Evolutionary conservation across 768 basidiomycete species (phyloP).

Genomic region (Amyloporia xantha): DNA sequence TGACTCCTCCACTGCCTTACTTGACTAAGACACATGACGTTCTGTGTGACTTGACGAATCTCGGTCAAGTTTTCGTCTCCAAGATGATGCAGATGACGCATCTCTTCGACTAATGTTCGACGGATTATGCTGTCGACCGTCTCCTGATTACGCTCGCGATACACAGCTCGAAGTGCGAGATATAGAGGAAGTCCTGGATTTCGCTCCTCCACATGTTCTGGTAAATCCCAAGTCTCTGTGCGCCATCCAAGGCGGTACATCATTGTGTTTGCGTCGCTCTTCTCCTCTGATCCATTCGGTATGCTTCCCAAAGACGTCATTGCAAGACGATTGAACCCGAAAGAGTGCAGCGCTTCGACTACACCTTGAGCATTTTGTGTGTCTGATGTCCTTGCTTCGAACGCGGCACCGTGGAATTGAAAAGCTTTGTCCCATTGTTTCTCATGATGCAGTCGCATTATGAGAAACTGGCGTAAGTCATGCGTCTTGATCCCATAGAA

Average conservation of each 20-base stretch:
- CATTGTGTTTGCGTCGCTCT: constrained; percentile 31
- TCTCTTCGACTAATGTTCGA: constrained; percentile 49
- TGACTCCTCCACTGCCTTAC: constrained; percentile 54
- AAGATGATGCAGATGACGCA: constrained; percentile 53
- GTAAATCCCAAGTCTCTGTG: constrained; percentile 93
- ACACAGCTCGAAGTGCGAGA: constrained; percentile 70
- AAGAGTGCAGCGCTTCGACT: constrained; percentile 75
- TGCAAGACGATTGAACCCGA: constrained; percentile 89
- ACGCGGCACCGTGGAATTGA: constrained; percentile 77
- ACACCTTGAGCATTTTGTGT: constrained; percentile 53
- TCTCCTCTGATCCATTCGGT: constrained; percentile 12
- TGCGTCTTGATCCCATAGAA: constrained; percentile 88
- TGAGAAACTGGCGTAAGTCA: constrained; percentile 73
- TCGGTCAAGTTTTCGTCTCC: constrained; percentile 78
- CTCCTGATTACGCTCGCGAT: constrained; percentile 61
- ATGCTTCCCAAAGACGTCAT: constrained; percentile 51
- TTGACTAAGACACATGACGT: constrained; percentile 79
- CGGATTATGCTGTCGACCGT: constrained; percentile 44
- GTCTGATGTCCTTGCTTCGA: constrained; percentile 52
- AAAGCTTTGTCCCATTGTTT: constrained; percentile 90
- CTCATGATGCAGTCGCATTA: constrained; percentile 88
- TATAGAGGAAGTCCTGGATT: constrained; percentile 62
- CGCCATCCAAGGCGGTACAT: constrained; percentile 87
- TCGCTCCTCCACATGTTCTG: constrained; percentile 43
- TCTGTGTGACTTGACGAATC: constrained; percentile 60